These are phyloP conservation scores for Coprinopsis marcescibilis DNA, from an alignment of 768 basidiomycete genomes.

Conservation along the genomic window DNA sequence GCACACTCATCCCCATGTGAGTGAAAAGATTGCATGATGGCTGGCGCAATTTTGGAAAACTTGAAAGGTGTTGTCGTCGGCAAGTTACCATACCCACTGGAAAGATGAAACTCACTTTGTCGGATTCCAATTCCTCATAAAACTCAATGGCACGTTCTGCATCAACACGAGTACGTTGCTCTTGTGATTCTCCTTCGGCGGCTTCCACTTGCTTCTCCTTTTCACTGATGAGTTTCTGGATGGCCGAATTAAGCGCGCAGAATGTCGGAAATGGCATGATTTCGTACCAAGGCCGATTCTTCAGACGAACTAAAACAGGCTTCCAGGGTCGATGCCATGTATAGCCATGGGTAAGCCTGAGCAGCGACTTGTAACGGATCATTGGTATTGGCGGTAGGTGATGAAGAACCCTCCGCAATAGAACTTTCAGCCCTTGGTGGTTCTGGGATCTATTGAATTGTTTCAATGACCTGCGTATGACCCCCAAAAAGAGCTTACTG, in stretches of 20 bases:
- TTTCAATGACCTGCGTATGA: too few relatives aligned
- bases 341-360: conserved; percentile 53
- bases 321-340: conserved; percentile 53
- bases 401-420: too few relatives aligned
- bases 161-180: conserved; percentile 36
- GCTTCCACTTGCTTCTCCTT: conserved; percentile 26
- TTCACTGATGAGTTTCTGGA: conserved; percentile 32
- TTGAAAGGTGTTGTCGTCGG: conserved; percentile 15
- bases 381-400: too few relatives aligned
- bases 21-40: conserved; percentile 43
- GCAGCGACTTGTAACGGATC: conserved; percentile 45
- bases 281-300: conserved; percentile 28
- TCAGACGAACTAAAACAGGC: conserved; percentile 40
- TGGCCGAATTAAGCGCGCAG: background rate
- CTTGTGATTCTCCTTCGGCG: conserved; percentile 37
- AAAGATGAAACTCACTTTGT: conserved; percentile 26
- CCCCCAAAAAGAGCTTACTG: too few relatives aligned
- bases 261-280: background rate
- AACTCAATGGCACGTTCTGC: conserved; percentile 38
- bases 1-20: conserved; percentile 40
- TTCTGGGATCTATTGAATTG: too few relatives aligned
- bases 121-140: conserved; percentile 37
- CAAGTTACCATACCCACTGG: background rate
- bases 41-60: conserved; percentile 41
- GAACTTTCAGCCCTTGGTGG: too few relatives aligned